Evolutionary conservation across 1,284 basidiomycete species (phyloP), one percentile per base, ranked within the genome.

Genomic region (Ceratorhiza oryzae-sativae): DNA sequence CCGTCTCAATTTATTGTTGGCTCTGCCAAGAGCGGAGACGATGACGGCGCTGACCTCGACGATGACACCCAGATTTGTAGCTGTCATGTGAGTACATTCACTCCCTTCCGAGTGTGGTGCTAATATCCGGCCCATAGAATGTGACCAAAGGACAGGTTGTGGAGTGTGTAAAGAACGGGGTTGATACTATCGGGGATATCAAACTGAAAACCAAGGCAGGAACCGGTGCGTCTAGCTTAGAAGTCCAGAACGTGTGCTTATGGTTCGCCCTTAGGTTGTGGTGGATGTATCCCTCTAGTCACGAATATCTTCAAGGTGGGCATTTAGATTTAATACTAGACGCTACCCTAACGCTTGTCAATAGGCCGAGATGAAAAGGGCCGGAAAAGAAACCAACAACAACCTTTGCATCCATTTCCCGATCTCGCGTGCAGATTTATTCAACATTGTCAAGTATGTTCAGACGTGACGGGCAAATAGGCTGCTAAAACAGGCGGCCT

Each of bases 21-120:
- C n/a, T 80, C 82, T 67, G 81, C 81, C 72, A 81, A 80, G 72
- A 83, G 79, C 73, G 83, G 82, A 9, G 87, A 87, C 49, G 86
- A 86, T 45, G 84, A 87, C 67, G 89, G 87, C 3, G 86, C 83
- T 23, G 90, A 91, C 73, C 83, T 92, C 18, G 89, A 90, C 70
- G 88, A 90, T 73, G 89, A 90, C 74, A 84, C 88, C 1, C 89
- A 90, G 77, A 84, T 92, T 63, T 91, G 90, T 80, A 86, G 84
- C 58, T 91, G 90, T 73, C 88, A 91, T 76, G 83, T 83, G 46
- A 56, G 77, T 77, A 48, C 32, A 3, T 39, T 25, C 1, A 9
- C n/a, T 34, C 30, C 23, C 27, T 27, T 30, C 49, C 20, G 15
- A 65, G 72, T 77, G 1, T 41, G 71, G 49, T 20, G 56, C 27